A percentile compares a stretch with the other conserved stretches of the same genome.
phyloP scores from a whole-genome alignment of 1,284 basidiomycete genomes.

The Limonomyces culmigenus region DNA sequence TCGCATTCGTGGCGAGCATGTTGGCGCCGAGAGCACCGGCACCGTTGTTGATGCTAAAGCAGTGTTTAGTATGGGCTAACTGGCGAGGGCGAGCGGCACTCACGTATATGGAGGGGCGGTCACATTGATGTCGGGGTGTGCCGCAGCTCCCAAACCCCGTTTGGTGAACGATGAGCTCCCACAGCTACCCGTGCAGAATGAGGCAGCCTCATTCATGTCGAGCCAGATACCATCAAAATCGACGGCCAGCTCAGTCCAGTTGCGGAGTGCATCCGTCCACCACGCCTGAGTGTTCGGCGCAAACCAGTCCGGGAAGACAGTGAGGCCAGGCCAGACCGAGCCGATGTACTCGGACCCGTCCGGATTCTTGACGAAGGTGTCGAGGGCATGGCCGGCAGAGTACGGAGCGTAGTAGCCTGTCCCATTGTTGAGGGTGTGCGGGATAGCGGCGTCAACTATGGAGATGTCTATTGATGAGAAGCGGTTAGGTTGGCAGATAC shows the following conservation, averaged over 20 bases:
- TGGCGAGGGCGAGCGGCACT: too few relatives aligned
- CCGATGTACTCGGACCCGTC: constrained; percentile 46
- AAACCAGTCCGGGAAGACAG: constrained; percentile 60
- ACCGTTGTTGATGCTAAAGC: constrained; percentile 41
- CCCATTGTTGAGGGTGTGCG: constrained; percentile 23
- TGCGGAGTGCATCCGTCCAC: constrained; percentile 56
- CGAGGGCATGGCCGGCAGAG: constrained; percentile 32
- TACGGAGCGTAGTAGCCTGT: constrained; percentile 18
- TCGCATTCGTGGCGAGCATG: constrained; percentile 36
- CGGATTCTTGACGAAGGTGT: constrained; percentile 44
- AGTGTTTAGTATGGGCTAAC: constrained; percentile 41
- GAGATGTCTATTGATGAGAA: too few relatives aligned
- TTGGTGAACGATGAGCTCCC: constrained; percentile 7
- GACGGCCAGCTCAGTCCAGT: constrained; percentile 26
- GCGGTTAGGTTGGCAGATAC: too few relatives aligned
- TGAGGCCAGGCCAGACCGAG: constrained; percentile 57
- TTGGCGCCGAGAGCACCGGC: constrained; percentile 29
- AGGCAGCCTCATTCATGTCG: constrained; percentile 55
- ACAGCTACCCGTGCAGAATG: not conserved
- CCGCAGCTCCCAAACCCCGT: constrained; percentile 29
- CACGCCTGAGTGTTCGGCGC: constrained; percentile 32
- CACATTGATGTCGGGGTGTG: constrained; percentile 27
- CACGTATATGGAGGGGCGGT: constrained; percentile 48
- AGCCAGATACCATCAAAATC: constrained; percentile 60
- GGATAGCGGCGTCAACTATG: constrained; percentile 65